Conservation (phyloP, 1,284 basidiomycete genomes). For the Irpex sp. region DNA sequence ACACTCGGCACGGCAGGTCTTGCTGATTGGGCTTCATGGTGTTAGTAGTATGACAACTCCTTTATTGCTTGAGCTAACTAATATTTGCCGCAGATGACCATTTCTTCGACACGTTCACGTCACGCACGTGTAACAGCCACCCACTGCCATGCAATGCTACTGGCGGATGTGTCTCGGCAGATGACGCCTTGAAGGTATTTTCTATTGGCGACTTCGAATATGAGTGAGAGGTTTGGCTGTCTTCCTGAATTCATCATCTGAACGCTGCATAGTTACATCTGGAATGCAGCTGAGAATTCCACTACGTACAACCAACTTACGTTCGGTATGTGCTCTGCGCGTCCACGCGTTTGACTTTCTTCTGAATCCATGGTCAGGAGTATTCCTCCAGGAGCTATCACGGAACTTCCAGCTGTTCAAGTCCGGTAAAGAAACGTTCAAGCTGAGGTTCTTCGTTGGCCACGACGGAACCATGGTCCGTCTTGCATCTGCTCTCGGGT, state of each 20-base stretch:
- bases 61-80: too few relatives aligned
- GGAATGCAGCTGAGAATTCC: conserved; percentile 54
- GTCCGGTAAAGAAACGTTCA: conserved; percentile 42
- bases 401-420: conserved; percentile 41
- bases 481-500: conserved; percentile 53
- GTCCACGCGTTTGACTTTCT: neutral
- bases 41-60: conserved; percentile 22
- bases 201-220: conserved; percentile 58
- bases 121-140: conserved; percentile 57
- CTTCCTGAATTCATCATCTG: neutral
- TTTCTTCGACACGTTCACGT: conserved; percentile 59
- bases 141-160: conserved; percentile 56
- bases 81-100: conserved; percentile 38
- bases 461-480: conserved; percentile 63
- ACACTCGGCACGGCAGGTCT: conserved; percentile 54
- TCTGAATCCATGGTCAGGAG: conserved; percentile 28
- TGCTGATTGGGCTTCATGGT: conserved; percentile 55
- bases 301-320: conserved; percentile 54
- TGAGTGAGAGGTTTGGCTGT: conserved; percentile 38
- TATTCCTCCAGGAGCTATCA: conserved; percentile 41
- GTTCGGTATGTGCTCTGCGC: conserved; percentile 43
- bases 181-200: conserved; percentile 53
- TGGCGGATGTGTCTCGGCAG: conserved; percentile 50
- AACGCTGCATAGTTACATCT: conserved; percentile 51
- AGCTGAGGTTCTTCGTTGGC: conserved; percentile 53